Evolutionary conservation across 2,329 filamentous ascomycete species (phyloP).

Genomic region (Scedosporium dehoogii): DNA sequence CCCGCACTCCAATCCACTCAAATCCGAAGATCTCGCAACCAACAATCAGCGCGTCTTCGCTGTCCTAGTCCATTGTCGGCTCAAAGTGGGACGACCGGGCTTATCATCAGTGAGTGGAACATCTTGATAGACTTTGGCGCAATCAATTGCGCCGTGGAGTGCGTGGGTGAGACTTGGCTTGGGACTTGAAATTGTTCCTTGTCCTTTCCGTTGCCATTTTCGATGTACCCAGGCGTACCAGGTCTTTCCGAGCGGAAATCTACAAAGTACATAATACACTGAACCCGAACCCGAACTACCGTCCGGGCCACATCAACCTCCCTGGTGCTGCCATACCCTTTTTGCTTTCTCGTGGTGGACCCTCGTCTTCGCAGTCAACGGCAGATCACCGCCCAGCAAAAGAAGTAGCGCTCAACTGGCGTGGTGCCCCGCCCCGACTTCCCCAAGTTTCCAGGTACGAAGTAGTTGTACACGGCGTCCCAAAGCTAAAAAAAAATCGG

Average conservation of each 20-base stretch:
- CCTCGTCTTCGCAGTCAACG: background rate
- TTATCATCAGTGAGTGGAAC: no score
- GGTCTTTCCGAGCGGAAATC: background rate
- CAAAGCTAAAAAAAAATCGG: background rate
- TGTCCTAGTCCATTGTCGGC: no score
- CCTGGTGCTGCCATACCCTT: background rate
- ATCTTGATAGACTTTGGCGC: no score
- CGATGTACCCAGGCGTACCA: background rate
- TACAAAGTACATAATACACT: background rate
- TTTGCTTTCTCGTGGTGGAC: background rate
- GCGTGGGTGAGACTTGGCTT: background rate
- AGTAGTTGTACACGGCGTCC: background rate
- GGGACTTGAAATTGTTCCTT: background rate
- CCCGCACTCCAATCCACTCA: no score
- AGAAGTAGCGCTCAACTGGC: background rate
- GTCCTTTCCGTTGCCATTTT: background rate
- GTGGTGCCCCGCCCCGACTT: background rate
- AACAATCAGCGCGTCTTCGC: no score
- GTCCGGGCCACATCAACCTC: background rate
- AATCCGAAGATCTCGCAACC: no score
- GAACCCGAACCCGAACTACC: background rate
- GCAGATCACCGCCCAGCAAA: slow-evolving; percentile 1
- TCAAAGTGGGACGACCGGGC: no score
- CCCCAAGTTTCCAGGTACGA: background rate
- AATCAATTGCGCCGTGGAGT: no score